Percentiles rank a stretch among this genome's conserved stretches.
These are phyloP conservation scores for Entrophospora sp. DNA, from an alignment of 192 early-diverging fungal genomes.

Conservation along the genomic window DNA sequence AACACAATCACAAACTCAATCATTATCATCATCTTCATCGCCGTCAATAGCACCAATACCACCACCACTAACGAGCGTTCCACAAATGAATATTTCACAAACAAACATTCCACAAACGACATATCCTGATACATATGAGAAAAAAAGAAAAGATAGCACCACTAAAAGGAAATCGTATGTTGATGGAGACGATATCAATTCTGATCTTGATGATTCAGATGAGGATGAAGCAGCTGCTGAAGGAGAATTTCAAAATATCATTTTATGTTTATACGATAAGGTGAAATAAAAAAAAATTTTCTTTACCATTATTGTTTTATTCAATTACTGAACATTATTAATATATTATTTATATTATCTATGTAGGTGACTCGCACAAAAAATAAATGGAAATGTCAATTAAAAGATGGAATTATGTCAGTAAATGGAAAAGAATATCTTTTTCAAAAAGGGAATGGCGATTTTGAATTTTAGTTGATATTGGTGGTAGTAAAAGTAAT, in stretches of 20 bases:
- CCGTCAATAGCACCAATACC: no score
- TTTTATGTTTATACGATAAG: constrained; percentile 70
- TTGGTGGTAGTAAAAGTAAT: no score
- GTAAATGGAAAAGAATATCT: constrained; percentile 93
- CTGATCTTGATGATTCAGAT: constrained; percentile 62
- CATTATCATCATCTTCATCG: no score
- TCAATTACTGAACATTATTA: no score
- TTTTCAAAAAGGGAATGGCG: constrained; percentile 89
- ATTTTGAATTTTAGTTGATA: constrained; percentile 99
- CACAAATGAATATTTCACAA: no score
- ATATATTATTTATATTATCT: constrained; percentile 14
- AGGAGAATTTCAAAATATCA: constrained; percentile 62
- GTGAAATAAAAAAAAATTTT: constrained; percentile 11
- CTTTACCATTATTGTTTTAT: neutral
- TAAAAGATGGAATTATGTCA: constrained; percentile 94
- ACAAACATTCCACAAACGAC: no score
- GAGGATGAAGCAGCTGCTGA: constrained; percentile 53
- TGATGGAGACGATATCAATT: constrained; percentile 58
- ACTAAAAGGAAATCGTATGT: no score
- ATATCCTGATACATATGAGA: no score
- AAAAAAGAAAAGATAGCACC: no score
- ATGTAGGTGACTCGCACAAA: constrained; percentile 78
- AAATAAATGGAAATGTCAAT: constrained; percentile 98
- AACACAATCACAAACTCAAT: no score
- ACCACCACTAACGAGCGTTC: no score